Conservation (phyloP, 2,329 filamentous ascomycete species). For the Pyrenochaeta sp. region DNA sequence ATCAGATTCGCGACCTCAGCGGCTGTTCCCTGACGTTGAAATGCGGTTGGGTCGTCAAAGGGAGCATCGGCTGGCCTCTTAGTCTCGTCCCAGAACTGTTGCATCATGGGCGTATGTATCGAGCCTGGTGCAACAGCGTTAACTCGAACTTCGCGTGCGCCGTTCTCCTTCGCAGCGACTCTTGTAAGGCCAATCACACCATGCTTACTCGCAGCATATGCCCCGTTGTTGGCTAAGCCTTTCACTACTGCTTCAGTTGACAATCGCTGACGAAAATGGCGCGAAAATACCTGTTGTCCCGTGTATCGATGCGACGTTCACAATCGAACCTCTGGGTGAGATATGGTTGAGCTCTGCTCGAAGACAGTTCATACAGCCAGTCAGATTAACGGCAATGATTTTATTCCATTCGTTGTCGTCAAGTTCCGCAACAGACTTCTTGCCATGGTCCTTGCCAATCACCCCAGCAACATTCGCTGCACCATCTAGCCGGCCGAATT, state of each 20-base stretch:
- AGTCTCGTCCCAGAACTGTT: no score
- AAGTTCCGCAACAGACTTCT: conserved; percentile 5
- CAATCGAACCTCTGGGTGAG: conserved; percentile 13
- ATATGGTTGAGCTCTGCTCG: conserved; percentile 31
- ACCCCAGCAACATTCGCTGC: conserved; percentile 52
- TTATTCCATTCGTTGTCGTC: conserved; percentile 17
- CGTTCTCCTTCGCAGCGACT: not conserved
- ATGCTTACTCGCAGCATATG: not conserved
- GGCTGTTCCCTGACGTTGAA: no score
- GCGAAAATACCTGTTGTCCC: no score
- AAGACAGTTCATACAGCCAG: conserved; percentile 49
- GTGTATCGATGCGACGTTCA: not conserved
- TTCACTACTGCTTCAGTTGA: no score
- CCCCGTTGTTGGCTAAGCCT: not conserved
- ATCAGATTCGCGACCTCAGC: no score
- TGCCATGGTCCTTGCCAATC: conserved; percentile 10
- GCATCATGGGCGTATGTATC: no score
- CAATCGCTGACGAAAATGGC: no score
- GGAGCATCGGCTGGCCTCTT: no score
- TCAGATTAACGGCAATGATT: conserved; percentile 47
- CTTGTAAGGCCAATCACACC: not conserved
- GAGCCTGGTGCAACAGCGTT: no score
- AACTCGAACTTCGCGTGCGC: not conserved
- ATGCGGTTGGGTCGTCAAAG: no score
- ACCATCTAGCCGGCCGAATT: conserved; percentile 46